These are phyloP conservation scores for Aspergillus luchuensis DNA, from an alignment of 2,329 filamentous ascomycete species.

Conservation along the genomic window DNA sequence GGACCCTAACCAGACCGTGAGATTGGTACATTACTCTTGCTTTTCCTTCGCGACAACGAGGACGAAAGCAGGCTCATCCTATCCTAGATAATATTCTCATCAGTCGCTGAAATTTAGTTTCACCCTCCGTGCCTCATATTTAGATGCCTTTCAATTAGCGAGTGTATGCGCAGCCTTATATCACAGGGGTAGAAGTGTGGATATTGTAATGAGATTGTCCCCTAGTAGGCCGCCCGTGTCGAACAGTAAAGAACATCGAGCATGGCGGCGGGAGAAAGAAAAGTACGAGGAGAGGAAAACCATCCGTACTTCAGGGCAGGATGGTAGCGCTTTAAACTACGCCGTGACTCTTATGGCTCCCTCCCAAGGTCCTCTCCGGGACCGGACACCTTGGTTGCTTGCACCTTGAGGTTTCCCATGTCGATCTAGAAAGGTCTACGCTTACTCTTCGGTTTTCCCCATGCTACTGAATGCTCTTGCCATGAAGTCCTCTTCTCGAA, in stretches of 20 bases:
- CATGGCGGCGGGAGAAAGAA: neutral
- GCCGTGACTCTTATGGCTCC: neutral
- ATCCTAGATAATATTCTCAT: no score
- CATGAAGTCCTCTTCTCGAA: no score
- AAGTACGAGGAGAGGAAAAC: neutral
- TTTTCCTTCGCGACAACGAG: neutral
- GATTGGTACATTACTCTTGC: neutral
- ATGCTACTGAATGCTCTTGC: neutral
- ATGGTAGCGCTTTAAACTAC: neutral
- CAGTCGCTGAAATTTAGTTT: no score
- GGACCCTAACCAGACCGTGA: neutral
- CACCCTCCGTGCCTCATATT: no score
- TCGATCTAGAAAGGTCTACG: neutral
- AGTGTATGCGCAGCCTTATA: neutral
- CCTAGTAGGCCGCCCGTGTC: neutral
- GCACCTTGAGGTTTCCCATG: neutral
- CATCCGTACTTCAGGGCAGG: no score
- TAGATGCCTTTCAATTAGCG: no score
- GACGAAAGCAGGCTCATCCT: neutral
- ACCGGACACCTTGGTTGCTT: neutral
- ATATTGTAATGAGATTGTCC: neutral
- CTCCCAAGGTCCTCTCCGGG: constrained; percentile 6
- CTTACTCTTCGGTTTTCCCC: neutral
- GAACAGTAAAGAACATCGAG: neutral
- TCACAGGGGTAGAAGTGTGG: neutral